Conservation (phyloP, 1,284 basidiomycete species). For the Pseudozyma hubeiensis region DNA sequence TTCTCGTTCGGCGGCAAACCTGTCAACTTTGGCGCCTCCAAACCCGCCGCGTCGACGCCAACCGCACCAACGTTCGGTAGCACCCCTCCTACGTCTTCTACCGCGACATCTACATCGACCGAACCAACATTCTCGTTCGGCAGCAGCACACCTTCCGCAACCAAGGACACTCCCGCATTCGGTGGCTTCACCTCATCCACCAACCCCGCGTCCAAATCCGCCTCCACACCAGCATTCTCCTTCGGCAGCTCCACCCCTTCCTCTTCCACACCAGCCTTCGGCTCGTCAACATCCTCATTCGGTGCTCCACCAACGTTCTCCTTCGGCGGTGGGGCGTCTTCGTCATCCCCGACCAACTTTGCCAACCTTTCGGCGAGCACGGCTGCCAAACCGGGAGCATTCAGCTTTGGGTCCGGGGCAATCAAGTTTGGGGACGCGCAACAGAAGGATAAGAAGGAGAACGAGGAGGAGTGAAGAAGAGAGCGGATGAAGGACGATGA, state of each 20-base stretch:
- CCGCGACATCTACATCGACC: not conserved
- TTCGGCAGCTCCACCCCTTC: slow-evolving; percentile 3
- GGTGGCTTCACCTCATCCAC: slow-evolving; percentile 21
- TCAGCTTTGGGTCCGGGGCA: slow-evolving; percentile 21
- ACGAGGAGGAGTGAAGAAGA: slow-evolving; percentile 1
- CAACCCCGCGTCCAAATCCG: not conserved
- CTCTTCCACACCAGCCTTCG: slow-evolving; percentile 3
- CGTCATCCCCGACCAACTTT: slow-evolving; percentile 15
- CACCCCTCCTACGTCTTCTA: too few relatives aligned
- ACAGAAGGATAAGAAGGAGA: slow-evolving; percentile 8
- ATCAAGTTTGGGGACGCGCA: slow-evolving; percentile 45
- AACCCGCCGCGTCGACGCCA: slow-evolving; percentile 3
- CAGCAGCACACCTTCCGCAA: not conserved
- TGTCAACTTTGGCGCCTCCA: slow-evolving; percentile 15
- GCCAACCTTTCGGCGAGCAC: slow-evolving; percentile 29
- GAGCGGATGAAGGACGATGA: not conserved
- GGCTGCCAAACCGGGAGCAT: slow-evolving; percentile 36
- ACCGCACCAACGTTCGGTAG: slow-evolving; percentile 6
- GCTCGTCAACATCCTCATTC: slow-evolving; percentile 11
- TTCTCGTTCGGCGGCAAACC: slow-evolving; percentile 46
- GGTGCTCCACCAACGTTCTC: slow-evolving; percentile 12
- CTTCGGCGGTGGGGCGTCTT: not conserved
- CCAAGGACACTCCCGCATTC: slow-evolving; percentile 10
- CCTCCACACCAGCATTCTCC: slow-evolving; percentile 1
- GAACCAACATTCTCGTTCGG: slow-evolving; percentile 15